Conservation (phyloP, 306 rosid species). For the Hippophae tibetana region DNA sequence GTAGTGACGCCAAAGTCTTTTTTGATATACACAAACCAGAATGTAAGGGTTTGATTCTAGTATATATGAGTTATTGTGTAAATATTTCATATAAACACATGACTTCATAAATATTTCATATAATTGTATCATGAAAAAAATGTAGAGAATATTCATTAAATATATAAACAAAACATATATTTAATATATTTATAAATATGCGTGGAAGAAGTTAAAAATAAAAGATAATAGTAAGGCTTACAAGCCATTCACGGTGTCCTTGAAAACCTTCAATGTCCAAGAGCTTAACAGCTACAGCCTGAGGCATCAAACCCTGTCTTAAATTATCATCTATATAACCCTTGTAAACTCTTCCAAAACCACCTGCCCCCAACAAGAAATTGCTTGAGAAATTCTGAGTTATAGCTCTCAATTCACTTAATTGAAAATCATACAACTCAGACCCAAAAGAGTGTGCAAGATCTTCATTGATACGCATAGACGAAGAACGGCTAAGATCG, state of each 20-base stretch:
- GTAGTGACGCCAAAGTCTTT: too few species aligned
- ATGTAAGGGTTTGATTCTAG: too few species aligned
- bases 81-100: too few species aligned
- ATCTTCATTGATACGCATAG: conserved; percentile 64
- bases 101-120: too few species aligned
- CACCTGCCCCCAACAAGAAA: conserved; percentile 87
- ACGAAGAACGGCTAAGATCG: conserved; percentile 78
- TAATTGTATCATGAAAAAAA: too few species aligned
- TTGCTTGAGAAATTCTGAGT: conserved; percentile 80
- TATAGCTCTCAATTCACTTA: conserved; percentile 72
- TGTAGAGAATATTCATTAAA: too few species aligned
- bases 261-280: conserved; percentile 83
- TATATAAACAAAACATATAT: too few species aligned
- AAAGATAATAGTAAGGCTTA: conserved; percentile 25
- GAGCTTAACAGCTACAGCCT: conserved; percentile 92
- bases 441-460: conserved; percentile 76
- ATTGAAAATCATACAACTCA: conserved; percentile 66
- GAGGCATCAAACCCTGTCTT: conserved; percentile 69
- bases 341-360: conserved; percentile 85
- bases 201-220: too few species aligned
- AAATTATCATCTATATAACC: conserved; percentile 73
- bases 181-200: too few species aligned
- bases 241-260: conserved; percentile 99
- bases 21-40: too few species aligned
- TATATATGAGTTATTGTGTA: too few species aligned